phyloP scores from a whole-genome alignment of 164 flowering plant genomes.

The Amborella trichopoda region DNA sequence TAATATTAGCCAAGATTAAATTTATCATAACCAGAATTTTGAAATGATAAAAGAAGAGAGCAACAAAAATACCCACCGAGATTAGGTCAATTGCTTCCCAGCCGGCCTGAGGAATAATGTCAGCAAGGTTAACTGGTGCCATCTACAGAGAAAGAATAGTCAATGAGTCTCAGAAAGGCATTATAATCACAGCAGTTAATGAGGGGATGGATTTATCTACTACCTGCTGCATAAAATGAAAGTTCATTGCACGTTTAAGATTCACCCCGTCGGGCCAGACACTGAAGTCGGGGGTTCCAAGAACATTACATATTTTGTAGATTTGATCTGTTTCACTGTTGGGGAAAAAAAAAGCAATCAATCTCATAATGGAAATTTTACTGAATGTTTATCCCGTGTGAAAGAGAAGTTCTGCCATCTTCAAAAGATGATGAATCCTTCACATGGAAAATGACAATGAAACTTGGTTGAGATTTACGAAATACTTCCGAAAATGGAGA shows the following conservation, averaged over 20 bases:
- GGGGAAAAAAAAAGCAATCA: neutral
- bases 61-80: slow-evolving; percentile 26
- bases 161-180: neutral
- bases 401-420: too few species aligned
- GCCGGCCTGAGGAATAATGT: slow-evolving; percentile 63
- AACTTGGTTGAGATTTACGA: too few species aligned
- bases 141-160: slow-evolving; percentile 13
- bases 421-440: too few species aligned
- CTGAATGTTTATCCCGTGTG: neutral
- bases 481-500: too few species aligned
- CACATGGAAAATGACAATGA: too few species aligned
- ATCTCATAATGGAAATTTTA: too few species aligned
- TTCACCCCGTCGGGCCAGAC: slow-evolving; percentile 43
- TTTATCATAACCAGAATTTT: neutral
- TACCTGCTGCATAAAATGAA: slow-evolving; percentile 35
- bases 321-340: slow-evolving; percentile 75
- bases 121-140: slow-evolving; percentile 45
- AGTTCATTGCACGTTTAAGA: slow-evolving; percentile 25
- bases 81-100: slow-evolving; percentile 68
- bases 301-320: slow-evolving; percentile 66
- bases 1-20: too few species aligned
- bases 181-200: neutral
- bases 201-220: neutral
- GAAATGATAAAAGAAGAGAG: neutral
- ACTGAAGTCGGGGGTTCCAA: slow-evolving; percentile 61